Conservation (phyloP, 192 early-diverging fungal genomes). For the Coemansia sp. region DNA sequence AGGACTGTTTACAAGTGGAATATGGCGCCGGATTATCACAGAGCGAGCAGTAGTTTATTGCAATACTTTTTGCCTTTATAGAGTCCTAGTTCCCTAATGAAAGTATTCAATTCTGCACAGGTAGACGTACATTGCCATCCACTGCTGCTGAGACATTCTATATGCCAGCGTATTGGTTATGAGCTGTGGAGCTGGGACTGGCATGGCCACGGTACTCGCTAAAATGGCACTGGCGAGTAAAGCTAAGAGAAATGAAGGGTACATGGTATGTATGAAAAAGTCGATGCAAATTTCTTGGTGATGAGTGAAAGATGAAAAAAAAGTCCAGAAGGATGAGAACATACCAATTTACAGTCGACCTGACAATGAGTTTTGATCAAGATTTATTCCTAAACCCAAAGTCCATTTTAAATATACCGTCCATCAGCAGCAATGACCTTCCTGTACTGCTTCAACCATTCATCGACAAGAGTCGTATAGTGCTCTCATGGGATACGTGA, state of each 20-base stretch:
- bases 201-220: neutral
- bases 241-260: neutral
- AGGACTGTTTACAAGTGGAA: neutral
- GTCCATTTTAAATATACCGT: too few species aligned
- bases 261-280: neutral
- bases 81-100: neutral
- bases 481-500: too few species aligned
- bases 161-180: conserved; percentile 6
- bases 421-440: too few species aligned
- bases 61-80: neutral
- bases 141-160: conserved; percentile 12
- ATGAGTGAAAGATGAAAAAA: neutral
- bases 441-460: too few species aligned
- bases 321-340: neutral
- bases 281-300: neutral
- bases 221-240: neutral
- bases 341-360: neutral
- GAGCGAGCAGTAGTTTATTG: neutral
- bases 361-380: too few species aligned
- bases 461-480: too few species aligned
- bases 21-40: neutral
- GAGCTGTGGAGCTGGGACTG: conserved; percentile 5
- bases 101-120: conserved; percentile 10
- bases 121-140: conserved; percentile 7
- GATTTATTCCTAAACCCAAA: too few species aligned